Evolutionary conservation across 257 asterid species (phyloP), one percentile per base, ranked within the genome.

Genomic region (Primulina huaijiensis): DNA sequence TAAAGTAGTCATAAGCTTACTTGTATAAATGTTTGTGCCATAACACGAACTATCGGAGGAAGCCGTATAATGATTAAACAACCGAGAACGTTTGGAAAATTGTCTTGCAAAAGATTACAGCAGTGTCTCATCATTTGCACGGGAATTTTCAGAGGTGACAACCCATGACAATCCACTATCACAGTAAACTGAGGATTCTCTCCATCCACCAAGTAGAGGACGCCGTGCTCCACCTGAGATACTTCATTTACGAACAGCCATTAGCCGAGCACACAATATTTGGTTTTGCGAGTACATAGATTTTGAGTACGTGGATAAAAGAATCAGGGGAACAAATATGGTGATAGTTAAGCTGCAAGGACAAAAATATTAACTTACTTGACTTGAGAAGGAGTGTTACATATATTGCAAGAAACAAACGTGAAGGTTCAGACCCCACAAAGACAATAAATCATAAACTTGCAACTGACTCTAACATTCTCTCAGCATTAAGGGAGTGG

Each of bases 141-240:
- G 71, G 99, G 99, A 76, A 94, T 73, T 78, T 82, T 82, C 58
- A 94, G 78, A 21, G 97, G 92, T 8, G 97, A 80, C 55, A 84
- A 21, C 64, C 89, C 87, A 67, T 89, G 90, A 74, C 99, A 91
- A 78, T 91, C 97, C 73, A 94, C 81, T 61, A 94, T 76, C 50
- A 94, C 99, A 6, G 95, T 86, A 72, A 94, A 85, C 77, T 82
- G 93, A 74, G 84, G 85, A 82, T 84, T 81, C 71, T 80, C 84
- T 35, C 66, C 77, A 72, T 84, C 83, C 75, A 85, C 79, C 82
- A 89, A 69, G 75, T 89, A 85, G 71, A 89, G 82, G 75, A 89
- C 82, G 40, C 99, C 97, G 7, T 89, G 77, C 81, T 94, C 97
- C 77, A 94, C 93, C 92, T 94, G 99, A 74, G 99, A 94, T 53